phyloP scores from a whole-genome alignment of 768 basidiomycete species.

The Ramaria sp. region DNA sequence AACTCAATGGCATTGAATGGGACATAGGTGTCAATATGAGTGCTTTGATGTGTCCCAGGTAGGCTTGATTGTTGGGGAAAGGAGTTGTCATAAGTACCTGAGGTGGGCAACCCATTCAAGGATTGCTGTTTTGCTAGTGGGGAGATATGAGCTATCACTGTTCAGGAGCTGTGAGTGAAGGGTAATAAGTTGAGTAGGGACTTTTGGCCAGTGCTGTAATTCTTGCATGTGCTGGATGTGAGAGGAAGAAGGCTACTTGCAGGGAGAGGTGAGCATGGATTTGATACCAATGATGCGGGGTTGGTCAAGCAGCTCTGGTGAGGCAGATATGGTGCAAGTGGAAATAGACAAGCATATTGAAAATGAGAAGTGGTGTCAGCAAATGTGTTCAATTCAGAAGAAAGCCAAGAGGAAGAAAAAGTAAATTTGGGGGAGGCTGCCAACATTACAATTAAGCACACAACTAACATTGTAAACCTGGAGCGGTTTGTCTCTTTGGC shows the following conservation, averaged over 20 bases:
- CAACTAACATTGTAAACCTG: slow-evolving; percentile 9
- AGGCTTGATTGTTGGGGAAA: slow-evolving; percentile 17
- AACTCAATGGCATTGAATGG: slow-evolving; percentile 18
- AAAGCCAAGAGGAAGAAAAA: too few relatives aligned
- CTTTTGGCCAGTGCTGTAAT: slow-evolving; percentile 22
- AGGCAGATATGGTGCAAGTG: slow-evolving; percentile 17
- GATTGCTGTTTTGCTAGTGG: slow-evolving; percentile 5
- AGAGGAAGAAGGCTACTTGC: slow-evolving; percentile 18
- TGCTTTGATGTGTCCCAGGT: slow-evolving; percentile 16
- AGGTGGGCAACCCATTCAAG: too few relatives aligned
- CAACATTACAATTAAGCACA: slow-evolving; percentile 11
- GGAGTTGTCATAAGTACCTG: not conserved
- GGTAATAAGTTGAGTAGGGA: slow-evolving; percentile 20
- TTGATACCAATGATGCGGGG: slow-evolving; percentile 14
- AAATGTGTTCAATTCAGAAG: slow-evolving; percentile 10
- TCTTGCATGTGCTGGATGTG: slow-evolving; percentile 20
- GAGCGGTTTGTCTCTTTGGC: not conserved
- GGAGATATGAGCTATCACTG: slow-evolving; percentile 4
- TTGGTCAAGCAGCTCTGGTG: slow-evolving; percentile 11
- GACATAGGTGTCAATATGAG: slow-evolving; percentile 22
- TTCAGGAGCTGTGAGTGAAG: slow-evolving; percentile 11
- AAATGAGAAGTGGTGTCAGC: slow-evolving; percentile 15
- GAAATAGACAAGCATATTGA: slow-evolving; percentile 17
- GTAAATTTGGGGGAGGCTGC: too few relatives aligned
- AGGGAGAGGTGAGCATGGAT: too few relatives aligned